Conservation (phyloP, 202 grass and related monocot species). For the Eragrostis tef region DNA sequence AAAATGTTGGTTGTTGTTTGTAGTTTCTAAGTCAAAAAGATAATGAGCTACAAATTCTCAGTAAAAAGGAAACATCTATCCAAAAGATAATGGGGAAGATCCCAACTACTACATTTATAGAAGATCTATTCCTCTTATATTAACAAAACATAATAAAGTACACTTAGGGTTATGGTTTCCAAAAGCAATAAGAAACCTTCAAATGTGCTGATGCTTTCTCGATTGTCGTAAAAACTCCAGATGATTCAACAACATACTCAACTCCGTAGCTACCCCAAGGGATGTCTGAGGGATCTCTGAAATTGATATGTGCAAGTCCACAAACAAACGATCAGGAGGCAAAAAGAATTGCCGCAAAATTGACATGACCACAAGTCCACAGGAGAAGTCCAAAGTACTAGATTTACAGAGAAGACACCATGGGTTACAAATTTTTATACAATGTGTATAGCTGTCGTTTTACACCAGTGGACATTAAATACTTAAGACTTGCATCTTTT, state of each 20-base stretch:
- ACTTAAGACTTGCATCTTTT: neutral
- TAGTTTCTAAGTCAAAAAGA: neutral
- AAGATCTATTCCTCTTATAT: neutral
- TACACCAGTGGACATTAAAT: neutral
- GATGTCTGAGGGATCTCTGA: conserved; percentile 81
- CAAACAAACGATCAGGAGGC: neutral
- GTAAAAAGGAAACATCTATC: too few relatives aligned
- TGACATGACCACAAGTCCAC: neutral
- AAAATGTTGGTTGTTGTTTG: neutral
- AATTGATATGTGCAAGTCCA: neutral
- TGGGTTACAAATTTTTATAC: neutral
- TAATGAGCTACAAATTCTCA: neutral
- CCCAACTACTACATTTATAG: neutral
- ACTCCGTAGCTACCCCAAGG: conserved; percentile 75
- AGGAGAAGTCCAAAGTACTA: neutral
- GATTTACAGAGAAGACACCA: neutral
- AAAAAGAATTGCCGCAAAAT: conserved; percentile 7
- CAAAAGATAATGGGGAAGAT: neutral
- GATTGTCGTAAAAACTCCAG: conserved; percentile 80
- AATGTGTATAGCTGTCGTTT: neutral
- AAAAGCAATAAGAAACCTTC: conserved; percentile 56
- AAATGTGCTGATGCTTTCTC: conserved; percentile 83
- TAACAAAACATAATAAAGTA: neutral
- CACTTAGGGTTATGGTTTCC: neutral
- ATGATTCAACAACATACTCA: conserved; percentile 89